These are phyloP conservation scores for Simplicillium aogashimaense DNA, from an alignment of 2,329 filamentous ascomycete genomes.

Conservation along the genomic window DNA sequence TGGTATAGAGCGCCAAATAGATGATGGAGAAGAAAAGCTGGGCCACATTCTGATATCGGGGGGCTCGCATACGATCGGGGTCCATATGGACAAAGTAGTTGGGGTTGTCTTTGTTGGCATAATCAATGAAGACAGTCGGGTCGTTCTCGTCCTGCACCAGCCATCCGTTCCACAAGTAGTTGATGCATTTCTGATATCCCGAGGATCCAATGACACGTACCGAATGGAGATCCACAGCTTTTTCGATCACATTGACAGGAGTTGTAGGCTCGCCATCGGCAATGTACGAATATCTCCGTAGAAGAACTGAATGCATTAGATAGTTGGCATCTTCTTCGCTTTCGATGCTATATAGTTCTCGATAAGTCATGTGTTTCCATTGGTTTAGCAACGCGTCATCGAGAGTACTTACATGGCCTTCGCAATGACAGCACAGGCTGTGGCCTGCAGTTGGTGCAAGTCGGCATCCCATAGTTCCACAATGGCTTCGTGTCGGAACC, in stretches of 20 bases:
- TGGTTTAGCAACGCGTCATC: background rate
- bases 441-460: slow-evolving; percentile 67
- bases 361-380: background rate
- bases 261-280: slow-evolving; percentile 60
- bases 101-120: slow-evolving; percentile 69
- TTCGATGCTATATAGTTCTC: slow-evolving; percentile 59
- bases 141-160: slow-evolving; percentile 92
- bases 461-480: slow-evolving; percentile 89
- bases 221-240: slow-evolving; percentile 86
- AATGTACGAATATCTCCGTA: slow-evolving; percentile 81
- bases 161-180: slow-evolving; percentile 91
- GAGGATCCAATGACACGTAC: slow-evolving; percentile 81
- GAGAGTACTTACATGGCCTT: slow-evolving; percentile 52
- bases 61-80: slow-evolving; percentile 87
- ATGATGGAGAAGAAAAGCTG: slow-evolving; percentile 78
- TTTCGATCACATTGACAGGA: slow-evolving; percentile 83
- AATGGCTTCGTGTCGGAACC: slow-evolving; percentile 70
- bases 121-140: slow-evolving; percentile 80
- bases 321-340: slow-evolving; percentile 68
- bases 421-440: slow-evolving; percentile 84
- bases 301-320: slow-evolving; percentile 69
- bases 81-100: slow-evolving; percentile 76
- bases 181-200: slow-evolving; percentile 93
- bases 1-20: slow-evolving; percentile 78
- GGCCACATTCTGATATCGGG: slow-evolving; percentile 83